These are phyloP conservation scores for Tolypocladium paradoxum DNA, from an alignment of 2,329 filamentous ascomycete species.

Conservation along the genomic window DNA sequence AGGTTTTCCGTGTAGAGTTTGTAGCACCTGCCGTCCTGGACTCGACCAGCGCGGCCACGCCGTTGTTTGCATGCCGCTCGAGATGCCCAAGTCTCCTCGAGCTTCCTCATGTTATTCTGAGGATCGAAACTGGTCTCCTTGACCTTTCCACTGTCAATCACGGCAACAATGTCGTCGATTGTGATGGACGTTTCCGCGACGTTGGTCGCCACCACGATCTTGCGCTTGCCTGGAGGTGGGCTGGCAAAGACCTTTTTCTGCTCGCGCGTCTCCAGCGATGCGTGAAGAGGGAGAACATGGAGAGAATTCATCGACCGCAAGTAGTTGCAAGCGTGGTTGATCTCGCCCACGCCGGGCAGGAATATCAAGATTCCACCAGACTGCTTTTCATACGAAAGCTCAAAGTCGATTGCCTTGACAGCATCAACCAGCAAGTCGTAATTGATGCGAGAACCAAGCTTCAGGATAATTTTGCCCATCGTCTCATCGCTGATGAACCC, in stretches of 20 bases:
- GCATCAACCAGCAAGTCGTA: conserved; percentile 77
- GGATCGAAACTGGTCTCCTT: conserved; percentile 95
- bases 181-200: conserved; percentile 98
- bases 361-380: conserved; percentile 87
- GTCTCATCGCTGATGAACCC: conserved; percentile 37
- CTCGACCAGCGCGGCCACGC: conserved; percentile 84
- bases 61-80: conserved; percentile 89
- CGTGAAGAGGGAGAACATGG: conserved; percentile 80
- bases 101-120: conserved; percentile 82
- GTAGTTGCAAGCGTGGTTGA: conserved; percentile 65
- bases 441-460: conserved; percentile 75
- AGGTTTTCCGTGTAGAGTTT: conserved; percentile 86
- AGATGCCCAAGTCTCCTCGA: conserved; percentile 93
- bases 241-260: conserved; percentile 77
- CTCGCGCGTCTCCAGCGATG: conserved; percentile 78
- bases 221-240: conserved; percentile 70
- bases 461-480: conserved; percentile 61
- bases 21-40: conserved; percentile 84
- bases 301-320: conserved; percentile 52
- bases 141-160: conserved; percentile 89
- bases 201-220: conserved; percentile 90
- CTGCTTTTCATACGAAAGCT: conserved; percentile 55
- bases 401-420: conserved; percentile 69
- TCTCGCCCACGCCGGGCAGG: conserved; percentile 83
- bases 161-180: conserved; percentile 92